Evolutionary conservation across 2,329 filamentous ascomycete species (phyloP), one percentile per base, ranked within the genome.

Genomic region (Tolypocladium sp.): DNA sequence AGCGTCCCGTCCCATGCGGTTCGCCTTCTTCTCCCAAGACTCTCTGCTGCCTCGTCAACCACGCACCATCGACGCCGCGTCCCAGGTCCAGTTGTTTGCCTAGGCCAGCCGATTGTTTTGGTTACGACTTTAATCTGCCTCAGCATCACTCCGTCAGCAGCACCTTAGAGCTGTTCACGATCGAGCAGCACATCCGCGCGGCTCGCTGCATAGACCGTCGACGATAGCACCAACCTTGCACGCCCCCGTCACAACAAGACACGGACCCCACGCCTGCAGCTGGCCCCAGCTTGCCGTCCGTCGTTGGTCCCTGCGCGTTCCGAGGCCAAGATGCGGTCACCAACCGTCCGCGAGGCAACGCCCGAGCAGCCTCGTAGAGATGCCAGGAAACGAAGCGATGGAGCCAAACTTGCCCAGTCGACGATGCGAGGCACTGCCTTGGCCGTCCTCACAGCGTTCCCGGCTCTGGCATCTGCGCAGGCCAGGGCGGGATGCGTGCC

Each of bases 401-500:
- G n/a, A 17, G 2, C 30, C 20, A 13, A 5, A 15, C 1, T 2
- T 30, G 5, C 41, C 30, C 55, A 27, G 8, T 42, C 41, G 30
- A 57, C 22, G 27, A 56, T 22, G 25, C 55, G 55, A 42, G 1
- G 55, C 38, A 13, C 46, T 15, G 63, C 63, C 33, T 30, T 73
- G 49, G 61, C 66, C 27, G 57, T 73, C 33, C 57, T 74, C 3
- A 61, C 68, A 30, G 55, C 64, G 17, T 61, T 68, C 15, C 67
- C 70, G n/a, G 59, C 61, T 35, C 61, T 74, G 46, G 69, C 70
- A 41, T 64, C 68, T 69, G 75, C 70, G 79, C 72, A 75, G 58
- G 59, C 60, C 35, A 62, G 61, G 17, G 60, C 58, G 20, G 63
- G 69, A 42, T 81, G 91, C 71, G 82, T 94, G 66, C 86, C 90